Conservation (phyloP, 1,284 basidiomycete genomes). For the Polyporus tsugae region DNA sequence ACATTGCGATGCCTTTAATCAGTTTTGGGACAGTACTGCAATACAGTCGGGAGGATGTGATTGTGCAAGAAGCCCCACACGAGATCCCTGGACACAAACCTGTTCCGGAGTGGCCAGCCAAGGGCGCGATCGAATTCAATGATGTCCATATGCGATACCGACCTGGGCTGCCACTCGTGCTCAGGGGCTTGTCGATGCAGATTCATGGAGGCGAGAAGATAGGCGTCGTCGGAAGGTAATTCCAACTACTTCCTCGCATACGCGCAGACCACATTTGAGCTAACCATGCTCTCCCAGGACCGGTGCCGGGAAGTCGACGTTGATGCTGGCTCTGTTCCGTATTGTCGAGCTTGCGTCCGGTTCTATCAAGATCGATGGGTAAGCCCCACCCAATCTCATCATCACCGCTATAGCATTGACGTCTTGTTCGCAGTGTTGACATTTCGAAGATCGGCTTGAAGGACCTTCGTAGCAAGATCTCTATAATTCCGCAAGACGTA, state of each 20-base stretch:
- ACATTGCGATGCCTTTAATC: too few species aligned
- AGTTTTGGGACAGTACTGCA: slow-evolving; percentile 53
- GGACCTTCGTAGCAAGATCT: slow-evolving; percentile 71
- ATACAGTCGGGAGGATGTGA: slow-evolving; percentile 62
- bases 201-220: slow-evolving; percentile 82
- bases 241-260: neutral
- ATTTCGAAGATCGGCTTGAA: slow-evolving; percentile 72
- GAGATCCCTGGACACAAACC: slow-evolving; percentile 64
- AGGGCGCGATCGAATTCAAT: slow-evolving; percentile 60
- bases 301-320: slow-evolving; percentile 81
- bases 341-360: slow-evolving; percentile 70
- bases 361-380: slow-evolving; percentile 68
- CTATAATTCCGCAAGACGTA: slow-evolving; percentile 91
- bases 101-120: slow-evolving; percentile 56
- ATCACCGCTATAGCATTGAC: neutral
- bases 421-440: slow-evolving; percentile 51
- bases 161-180: slow-evolving; percentile 62
- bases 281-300: slow-evolving; percentile 51
- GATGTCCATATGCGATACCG: slow-evolving; percentile 66
- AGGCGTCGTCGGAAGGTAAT: slow-evolving; percentile 69
- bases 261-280: neutral
- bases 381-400: slow-evolving; percentile 8
- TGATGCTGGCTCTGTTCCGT: slow-evolving; percentile 55
- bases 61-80: slow-evolving; percentile 73
- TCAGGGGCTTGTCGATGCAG: slow-evolving; percentile 63